Evolutionary conservation across 352 stramenopile species (phyloP), one percentile per base, ranked within the genome.

Genomic region (Phytophthora foliorum): DNA sequence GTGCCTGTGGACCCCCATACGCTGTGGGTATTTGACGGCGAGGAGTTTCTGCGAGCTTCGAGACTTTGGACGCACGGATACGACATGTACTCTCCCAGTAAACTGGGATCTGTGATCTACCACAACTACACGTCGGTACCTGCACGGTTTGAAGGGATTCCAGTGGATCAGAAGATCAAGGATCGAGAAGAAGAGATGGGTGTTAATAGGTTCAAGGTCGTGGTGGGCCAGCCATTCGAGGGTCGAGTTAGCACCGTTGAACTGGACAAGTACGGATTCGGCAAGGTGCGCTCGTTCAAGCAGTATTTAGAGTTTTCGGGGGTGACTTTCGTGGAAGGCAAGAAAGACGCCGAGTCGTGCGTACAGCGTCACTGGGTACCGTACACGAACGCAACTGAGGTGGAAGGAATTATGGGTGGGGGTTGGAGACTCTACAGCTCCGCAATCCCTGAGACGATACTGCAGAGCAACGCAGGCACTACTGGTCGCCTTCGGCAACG

Each of bases 61-160:
- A 76, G 81, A 49, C 54, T 89, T 4, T 89, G 81, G 81, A 89
- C 81, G 6, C 55, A 86, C 44, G 81, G 81, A 19, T 89, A 89
- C 56, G 81, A 89, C 42, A 75, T 89, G 72, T 89, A 89, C 69
- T 88, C 79, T 34, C 81, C 81, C 5, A 87, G 76, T 49, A 63
- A 67, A 42, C 71, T 86, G 9, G 75, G 77, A 0, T 82, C 78
- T 11, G 81, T 89, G 45, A 68, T 90, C 3, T 90, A 89, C 64
- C 82, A 90, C 56, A 89, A 90, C 57, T 90, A 90, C 73, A 86
- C 80, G n/a, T 75, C 76, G 50, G 82, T 89, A 21, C 80, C 82
- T 5, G 79, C 79, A 3, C 67, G 78, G 14, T 89, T 87, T 48
- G 77, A 88, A 55, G 57, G 80, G 24, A 68, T 88, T 10, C 67